Base-by-base conservation (phyloP, 225 moss, liverwort and hornwort genomes). In the Takakia lepidozioides region DNA sequence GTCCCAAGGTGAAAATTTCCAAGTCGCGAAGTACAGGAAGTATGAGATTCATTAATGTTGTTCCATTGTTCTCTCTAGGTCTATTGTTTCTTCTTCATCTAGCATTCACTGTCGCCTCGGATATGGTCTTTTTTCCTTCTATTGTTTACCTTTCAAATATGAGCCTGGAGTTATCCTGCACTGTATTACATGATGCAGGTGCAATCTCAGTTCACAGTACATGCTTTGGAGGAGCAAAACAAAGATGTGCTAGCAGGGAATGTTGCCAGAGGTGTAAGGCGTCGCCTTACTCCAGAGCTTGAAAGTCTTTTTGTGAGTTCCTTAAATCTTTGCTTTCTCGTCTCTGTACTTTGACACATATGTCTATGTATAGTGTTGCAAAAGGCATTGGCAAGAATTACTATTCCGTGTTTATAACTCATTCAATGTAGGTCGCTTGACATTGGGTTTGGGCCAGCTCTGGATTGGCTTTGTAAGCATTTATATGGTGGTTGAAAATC, bases 271-370 rank as follows among this genome's bases (percentile, higher is more conserved):
- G 38, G 63, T 41, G 45, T 72, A 13, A 54, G 58, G 36, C 60
- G 53, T 13, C 70, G 55, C 43, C 80, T 86, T 16, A 60, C 45
- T 58, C 68, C 83, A 48, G 83, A 90, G 48, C 68, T 90, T 15
- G 77, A 90, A 65, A 72, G 68, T 52, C 49, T 73, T 48, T 60
- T 90, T 35, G 83, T 90, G 59, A 66, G 73, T n/a, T 52, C 49
- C 19, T 29, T 17, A 27, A 15, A 5, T 24, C 20, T 17, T 27
- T 28, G 3, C 15, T 49, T 29, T 3, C 27, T 19, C 27, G 18
- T 19, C 10, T 27, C 8, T 49, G 49, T 4, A 43, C 10, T 43
- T 2, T 17, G 14, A n/a, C n/a, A n/a, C n/a, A n/a, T n/a, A n/a
- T n/a, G n/a, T n/a, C n/a, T n/a, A n/a, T n/a, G 14, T 22, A 21